phyloP scores from a whole-genome alignment of 768 basidiomycete species.

The Lactifluus subvellereus region DNA sequence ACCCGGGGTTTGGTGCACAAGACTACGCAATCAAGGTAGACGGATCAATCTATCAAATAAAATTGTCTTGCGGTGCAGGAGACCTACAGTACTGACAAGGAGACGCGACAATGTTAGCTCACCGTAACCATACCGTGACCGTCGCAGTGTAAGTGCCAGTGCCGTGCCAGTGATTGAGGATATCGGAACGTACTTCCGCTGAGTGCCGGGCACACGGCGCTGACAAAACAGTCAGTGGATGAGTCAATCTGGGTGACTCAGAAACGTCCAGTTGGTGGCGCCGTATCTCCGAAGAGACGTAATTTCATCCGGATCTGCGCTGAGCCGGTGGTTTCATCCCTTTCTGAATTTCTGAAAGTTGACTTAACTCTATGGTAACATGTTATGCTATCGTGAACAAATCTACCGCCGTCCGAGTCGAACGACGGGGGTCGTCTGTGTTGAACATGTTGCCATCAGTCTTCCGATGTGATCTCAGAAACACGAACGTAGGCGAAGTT shows the following conservation, averaged over 20 bases:
- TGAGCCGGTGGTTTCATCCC: conserved; percentile 6
- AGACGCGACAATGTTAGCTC: not conserved
- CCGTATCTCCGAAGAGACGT: not conserved
- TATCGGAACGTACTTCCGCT: conserved; percentile 11
- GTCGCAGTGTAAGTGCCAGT: not conserved
- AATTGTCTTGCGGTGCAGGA: not conserved
- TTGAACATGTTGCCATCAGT: not conserved
- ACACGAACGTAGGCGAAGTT: not conserved
- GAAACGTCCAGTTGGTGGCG: not conserved
- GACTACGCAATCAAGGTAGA: not conserved
- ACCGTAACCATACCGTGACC: not conserved
- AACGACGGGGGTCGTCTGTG: not conserved
- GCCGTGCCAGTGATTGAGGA: not conserved
- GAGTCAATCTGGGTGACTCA: conserved; percentile 9
- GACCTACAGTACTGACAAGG: conserved; percentile 5
- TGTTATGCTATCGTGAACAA: not conserved
- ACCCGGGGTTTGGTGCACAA: not conserved
- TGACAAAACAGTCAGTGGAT: not conserved
- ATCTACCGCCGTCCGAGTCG: not conserved
- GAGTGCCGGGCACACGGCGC: conserved; percentile 8
- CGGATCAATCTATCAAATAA: conserved; percentile 1
- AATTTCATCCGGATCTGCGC: conserved; percentile 1
- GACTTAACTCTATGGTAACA: not conserved
- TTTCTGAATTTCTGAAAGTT: not conserved
- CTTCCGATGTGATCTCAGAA: not conserved